Evolutionary conservation across 805 yeast genomes (phyloP).

Genomic region (Pichia californica): DNA sequence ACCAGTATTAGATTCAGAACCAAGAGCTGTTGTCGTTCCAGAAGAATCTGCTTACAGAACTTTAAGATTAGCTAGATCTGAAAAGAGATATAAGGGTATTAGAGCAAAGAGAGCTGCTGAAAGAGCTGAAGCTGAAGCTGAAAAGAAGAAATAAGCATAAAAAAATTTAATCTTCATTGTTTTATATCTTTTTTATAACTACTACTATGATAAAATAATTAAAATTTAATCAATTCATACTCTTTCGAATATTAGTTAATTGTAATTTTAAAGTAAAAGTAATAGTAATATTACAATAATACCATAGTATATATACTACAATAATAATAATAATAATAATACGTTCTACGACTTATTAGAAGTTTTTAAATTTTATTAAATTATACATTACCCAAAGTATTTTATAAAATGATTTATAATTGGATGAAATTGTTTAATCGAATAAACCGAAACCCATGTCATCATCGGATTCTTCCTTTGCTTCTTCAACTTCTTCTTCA

Average conservation of each 20-base stretch:
- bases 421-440: slow-evolving; percentile 43
- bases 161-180: not conserved
- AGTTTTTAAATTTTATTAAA: not conserved
- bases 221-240: not conserved
- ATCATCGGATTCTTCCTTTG: slow-evolving; percentile 64
- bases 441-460: slow-evolving; percentile 91
- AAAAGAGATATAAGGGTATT: slow-evolving; percentile 89
- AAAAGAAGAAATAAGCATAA: slow-evolving; percentile 82
- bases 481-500: slow-evolving; percentile 58
- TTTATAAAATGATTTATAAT: slow-evolving; percentile 2
- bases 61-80: slow-evolving; percentile 91
- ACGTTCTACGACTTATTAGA: no score
- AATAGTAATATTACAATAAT: no score
- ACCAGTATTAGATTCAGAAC: slow-evolving; percentile 60
- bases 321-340: no score
- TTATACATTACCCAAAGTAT: not conserved
- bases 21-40: slow-evolving; percentile 83
- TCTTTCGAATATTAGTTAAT: not conserved
- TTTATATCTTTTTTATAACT: not conserved
- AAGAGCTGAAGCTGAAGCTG: slow-evolving; percentile 99
- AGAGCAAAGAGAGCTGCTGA: slow-evolving; percentile 97
- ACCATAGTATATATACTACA: not conserved
- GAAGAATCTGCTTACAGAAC: slow-evolving; percentile 81
- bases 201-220: no score
- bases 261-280: no score